Percentiles rank a stretch among this genome's conserved stretches.
phyloP scores from a whole-genome alignment of 1,284 basidiomycete species.

The Malassezia brasiliensis region DNA sequence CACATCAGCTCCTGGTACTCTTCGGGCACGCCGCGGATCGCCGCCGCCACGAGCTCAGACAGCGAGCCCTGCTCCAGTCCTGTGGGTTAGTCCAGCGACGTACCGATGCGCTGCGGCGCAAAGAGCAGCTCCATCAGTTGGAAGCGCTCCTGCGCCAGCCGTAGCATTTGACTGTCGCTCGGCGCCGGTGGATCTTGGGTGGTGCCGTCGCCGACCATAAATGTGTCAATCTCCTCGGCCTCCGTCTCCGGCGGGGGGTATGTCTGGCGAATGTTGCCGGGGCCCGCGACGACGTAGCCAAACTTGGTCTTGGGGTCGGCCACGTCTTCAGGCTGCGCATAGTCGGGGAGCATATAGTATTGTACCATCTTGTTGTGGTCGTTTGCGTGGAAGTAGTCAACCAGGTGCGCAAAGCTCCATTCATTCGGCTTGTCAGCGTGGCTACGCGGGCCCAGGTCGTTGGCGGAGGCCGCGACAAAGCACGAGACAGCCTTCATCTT shows the following conservation, averaged over 20 bases:
- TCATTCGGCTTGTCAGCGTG: neutral
- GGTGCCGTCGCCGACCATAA: constrained; percentile 19
- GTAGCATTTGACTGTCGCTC: constrained; percentile 65
- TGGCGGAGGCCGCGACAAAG: constrained; percentile 55
- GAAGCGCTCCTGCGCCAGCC: constrained; percentile 82
- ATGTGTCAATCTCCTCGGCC: constrained; percentile 21
- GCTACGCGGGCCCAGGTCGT: constrained; percentile 1
- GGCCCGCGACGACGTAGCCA: constrained; percentile 19
- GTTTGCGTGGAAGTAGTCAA: constrained; percentile 57
- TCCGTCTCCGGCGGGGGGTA: neutral
- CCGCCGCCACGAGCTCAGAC: constrained; percentile 62
- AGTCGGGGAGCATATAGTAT: constrained; percentile 81
- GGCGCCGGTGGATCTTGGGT: constrained; percentile 16
- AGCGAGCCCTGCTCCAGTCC: constrained; percentile 69
- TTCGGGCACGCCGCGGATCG: constrained; percentile 61
- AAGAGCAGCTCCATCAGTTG: constrained; percentile 79
- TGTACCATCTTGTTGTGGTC: constrained; percentile 61
- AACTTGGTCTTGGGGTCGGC: constrained; percentile 19
- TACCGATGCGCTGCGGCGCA: constrained; percentile 68
- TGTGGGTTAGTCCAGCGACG: constrained; percentile 54
- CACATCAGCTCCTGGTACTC: constrained; percentile 78
- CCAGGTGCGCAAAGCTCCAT: constrained; percentile 48
- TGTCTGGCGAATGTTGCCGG: neutral
- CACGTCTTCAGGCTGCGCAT: constrained; percentile 52
- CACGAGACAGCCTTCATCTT: constrained; percentile 77